phyloP scores from a whole-genome alignment of 2,329 filamentous ascomycete species.

The Colletotrichum salicis region DNA sequence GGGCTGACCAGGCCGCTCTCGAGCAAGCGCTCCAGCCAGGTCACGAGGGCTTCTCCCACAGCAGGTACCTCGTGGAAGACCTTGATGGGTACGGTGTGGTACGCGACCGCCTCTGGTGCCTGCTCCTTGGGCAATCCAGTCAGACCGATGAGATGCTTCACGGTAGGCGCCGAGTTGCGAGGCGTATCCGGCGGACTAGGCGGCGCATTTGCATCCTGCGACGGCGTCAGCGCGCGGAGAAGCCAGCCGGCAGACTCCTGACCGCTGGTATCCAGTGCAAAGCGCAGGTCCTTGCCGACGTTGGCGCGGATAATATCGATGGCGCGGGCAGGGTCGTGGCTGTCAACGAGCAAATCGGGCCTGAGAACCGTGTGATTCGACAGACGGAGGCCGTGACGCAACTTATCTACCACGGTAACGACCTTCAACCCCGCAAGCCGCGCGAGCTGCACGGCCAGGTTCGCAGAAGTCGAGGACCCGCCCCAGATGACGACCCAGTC shows the following conservation, averaged over 20 bases:
- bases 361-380: constrained; percentile 54
- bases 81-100: constrained; percentile 79
- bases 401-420: constrained; percentile 73
- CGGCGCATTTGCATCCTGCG: constrained; percentile 39
- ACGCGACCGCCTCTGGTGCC: constrained; percentile 55
- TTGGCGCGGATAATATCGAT: constrained; percentile 71
- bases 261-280: constrained; percentile 76
- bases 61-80: constrained; percentile 75
- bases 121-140: constrained; percentile 72
- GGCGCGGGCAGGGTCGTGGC: constrained; percentile 72
- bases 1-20: constrained; percentile 62
- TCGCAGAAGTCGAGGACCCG: constrained; percentile 77
- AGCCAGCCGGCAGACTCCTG: constrained; percentile 70
- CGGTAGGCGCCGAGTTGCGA: constrained; percentile 38
- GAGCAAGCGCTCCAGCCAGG: constrained; percentile 76
- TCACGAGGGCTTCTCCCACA: constrained; percentile 70
- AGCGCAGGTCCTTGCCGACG: constrained; percentile 67
- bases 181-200: constrained; percentile 53
- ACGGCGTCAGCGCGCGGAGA: constrained; percentile 59
- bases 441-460: constrained; percentile 74
- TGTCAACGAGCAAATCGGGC: constrained; percentile 76
- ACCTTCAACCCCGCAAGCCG: constrained; percentile 73
- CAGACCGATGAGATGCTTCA: constrained; percentile 72
- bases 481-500: constrained; percentile 83
- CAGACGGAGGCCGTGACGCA: constrained; percentile 71